Percentiles rank a stretch among this genome's conserved stretches.
phyloP scores from a whole-genome alignment of 2,329 filamentous ascomycete genomes.

The Dothiorella sarmentorum region DNA sequence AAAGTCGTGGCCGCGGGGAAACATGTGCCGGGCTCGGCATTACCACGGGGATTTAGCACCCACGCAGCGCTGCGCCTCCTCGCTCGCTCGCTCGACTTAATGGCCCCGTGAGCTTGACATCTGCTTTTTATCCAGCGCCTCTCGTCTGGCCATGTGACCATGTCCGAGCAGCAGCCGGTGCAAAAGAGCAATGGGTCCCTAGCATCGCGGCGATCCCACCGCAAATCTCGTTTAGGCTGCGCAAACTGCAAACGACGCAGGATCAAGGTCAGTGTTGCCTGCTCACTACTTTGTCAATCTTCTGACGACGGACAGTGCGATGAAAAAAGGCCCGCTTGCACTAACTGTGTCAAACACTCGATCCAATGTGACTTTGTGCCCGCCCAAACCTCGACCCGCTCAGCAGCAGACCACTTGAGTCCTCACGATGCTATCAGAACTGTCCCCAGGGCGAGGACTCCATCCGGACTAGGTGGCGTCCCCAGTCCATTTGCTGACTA shows the following conservation, averaged over 20 bases:
- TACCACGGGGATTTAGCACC: too few species aligned
- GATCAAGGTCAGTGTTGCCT: constrained; percentile 7
- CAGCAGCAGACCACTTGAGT: not conserved
- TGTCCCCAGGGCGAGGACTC: not conserved
- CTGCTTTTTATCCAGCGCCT: not conserved
- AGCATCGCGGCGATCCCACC: constrained; percentile 16
- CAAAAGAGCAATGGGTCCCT: not conserved
- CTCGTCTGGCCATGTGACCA: not conserved
- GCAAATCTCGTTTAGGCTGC: constrained; percentile 16
- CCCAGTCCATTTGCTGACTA: not conserved
- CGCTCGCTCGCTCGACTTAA: not conserved
- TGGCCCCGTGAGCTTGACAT: not conserved
- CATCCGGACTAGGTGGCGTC: not conserved
- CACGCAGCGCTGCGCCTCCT: constrained; percentile 14
- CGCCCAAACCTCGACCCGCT: constrained; percentile 15
- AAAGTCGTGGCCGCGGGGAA: not conserved
- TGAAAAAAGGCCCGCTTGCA: constrained; percentile 30
- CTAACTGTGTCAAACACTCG: constrained; percentile 31
- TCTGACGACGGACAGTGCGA: constrained; percentile 24
- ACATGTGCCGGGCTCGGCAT: not conserved
- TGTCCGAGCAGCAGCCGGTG: constrained; percentile 5
- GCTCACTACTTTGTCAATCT: not conserved
- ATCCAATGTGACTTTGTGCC: constrained; percentile 27
- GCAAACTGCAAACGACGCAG: constrained; percentile 13
- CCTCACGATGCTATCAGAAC: not conserved